Base-by-base conservation (phyloP, 2,329 filamentous ascomycete genomes). In the Microdochium paspali region DNA sequence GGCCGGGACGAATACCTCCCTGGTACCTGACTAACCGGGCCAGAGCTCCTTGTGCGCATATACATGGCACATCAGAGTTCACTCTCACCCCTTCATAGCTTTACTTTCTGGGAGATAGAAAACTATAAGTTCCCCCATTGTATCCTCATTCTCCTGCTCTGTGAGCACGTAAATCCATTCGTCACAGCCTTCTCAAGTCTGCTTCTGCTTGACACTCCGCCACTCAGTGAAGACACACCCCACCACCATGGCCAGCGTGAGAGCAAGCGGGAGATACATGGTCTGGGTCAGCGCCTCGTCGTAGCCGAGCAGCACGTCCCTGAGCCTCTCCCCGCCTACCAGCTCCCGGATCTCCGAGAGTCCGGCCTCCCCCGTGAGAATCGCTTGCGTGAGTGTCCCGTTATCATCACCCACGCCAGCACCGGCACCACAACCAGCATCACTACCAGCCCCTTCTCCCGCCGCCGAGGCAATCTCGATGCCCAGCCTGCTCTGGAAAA, bases 251-350 rank as follows among this genome's bases (percentile, higher is more conserved):
- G 35, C 35, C 15, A 40, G 35, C 18, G 44, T 35, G 18, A 50
- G 46, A n/a, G 24, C 49, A 15, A 50, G 18, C 15, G 49, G 49
- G 5, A 50, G 42, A 44, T 50, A 50, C 10, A 50, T 47, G 10
- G 49, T 50, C 46, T 50, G 49, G 13, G 44, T 48, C 9, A 50
- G 44, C n/a, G 49, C 49, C 26, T 48, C 46, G 47, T 50, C 49
- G 20, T 50, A 50, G 18, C 49, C 49, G n/a, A 50, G 47, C 31
- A 50, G 40, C 15, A 50, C 49, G 15, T 50, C 49, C 44, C 47
- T 46, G 35, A 50, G 44, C n/a, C 49, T 46, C 35, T 50, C 46
- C 10, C 40, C 40, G 46, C 46, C 46, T 15, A 47, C 42, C 13
- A 47, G 24, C 23, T 42, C 31, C 10, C 49, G 20, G 23, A 47